These are phyloP conservation scores for Elsinoe necatrix DNA, from an alignment of 2,329 filamentous ascomycete genomes.

Conservation along the genomic window DNA sequence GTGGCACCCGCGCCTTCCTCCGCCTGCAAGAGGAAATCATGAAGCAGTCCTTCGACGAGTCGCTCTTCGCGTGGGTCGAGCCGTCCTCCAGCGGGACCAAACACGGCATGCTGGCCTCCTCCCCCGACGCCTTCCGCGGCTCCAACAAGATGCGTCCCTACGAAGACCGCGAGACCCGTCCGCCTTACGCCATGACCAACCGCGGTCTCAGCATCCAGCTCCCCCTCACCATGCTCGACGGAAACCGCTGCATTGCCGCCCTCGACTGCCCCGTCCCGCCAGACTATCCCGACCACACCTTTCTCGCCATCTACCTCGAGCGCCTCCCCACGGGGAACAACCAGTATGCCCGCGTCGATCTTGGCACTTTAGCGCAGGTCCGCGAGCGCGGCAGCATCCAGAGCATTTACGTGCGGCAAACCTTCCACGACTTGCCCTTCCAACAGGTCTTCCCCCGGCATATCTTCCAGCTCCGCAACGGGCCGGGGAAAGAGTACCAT, in stretches of 20 bases:
- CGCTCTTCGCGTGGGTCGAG: slow-evolving; percentile 17
- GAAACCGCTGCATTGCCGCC: not conserved
- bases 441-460: not conserved
- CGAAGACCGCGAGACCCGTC: not conserved
- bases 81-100: not conserved
- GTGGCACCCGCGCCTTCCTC: slow-evolving; percentile 19
- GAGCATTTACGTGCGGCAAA: not conserved
- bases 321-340: not conserved
- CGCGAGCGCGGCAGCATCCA: not conserved
- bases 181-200: not conserved
- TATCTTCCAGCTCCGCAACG: not conserved
- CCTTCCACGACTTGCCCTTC: not conserved
- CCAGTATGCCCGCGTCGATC: not conserved
- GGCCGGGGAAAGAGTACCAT: not conserved
- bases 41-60: slow-evolving; percentile 15
- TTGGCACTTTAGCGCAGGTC: not conserved
- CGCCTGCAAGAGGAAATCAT: slow-evolving; percentile 20
- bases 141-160: slow-evolving; percentile 1
- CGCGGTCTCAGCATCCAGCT: slow-evolving; percentile 1
- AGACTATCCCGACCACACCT: not conserved
- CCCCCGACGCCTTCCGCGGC: not conserved
- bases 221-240: not conserved
- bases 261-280: not conserved
- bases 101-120: not conserved
- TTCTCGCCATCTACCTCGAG: not conserved